Base-by-base conservation (phyloP, 2,329 filamentous ascomycete genomes). In the Fusarium sarcochroum region DNA sequence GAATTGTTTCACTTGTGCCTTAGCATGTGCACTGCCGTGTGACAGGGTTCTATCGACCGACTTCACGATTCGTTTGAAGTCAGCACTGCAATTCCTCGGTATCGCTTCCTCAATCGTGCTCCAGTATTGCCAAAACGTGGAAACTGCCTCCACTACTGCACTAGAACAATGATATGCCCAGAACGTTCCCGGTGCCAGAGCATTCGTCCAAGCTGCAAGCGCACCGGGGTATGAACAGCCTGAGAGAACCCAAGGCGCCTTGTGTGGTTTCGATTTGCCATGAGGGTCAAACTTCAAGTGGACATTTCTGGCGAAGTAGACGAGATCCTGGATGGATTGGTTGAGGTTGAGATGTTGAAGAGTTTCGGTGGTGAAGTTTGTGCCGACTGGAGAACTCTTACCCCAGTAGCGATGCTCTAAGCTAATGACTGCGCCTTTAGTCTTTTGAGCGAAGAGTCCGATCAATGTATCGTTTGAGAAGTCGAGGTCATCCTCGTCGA, bases 391-490 rank as follows among this genome's bases (percentile, higher is more conserved):
- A 53, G 90, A 89, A 74, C 90, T 93, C 15, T 83, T 83, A 58
- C 93, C 93, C 76, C 94, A 97, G 82, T 94, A 97, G 48, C 93
- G 88, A 76, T 96, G 93, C 80, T 96, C 93, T 4, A 96, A 84
- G 48, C 95, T 86, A 10, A 97, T 89, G 10, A 89, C 91, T 20
- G 95, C 81, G 3, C 92, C 93, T 63, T 89, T 82, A 0, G 90
- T 90, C 2, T 89, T 89, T 69, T 90, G 81, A 4, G 89, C 87
- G 18, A 95, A 84, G 66, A 91, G 84, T 35, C 86, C 86, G 44
- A 88, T 84, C 2, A 93, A 82, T 46, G 94, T 89, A 30, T 90
- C 90, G 76, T 93, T 93, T 71, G 92, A 89, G 20, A 94, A 78
- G 73, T 86, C 93, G 0, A 85, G 84, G 25, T n/a, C 34, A 18